Percentiles rank a stretch among this genome's conserved stretches.
phyloP scores from a whole-genome alignment of 1,139 yeast species.

The Protomyces arabidopsidicola region DNA sequence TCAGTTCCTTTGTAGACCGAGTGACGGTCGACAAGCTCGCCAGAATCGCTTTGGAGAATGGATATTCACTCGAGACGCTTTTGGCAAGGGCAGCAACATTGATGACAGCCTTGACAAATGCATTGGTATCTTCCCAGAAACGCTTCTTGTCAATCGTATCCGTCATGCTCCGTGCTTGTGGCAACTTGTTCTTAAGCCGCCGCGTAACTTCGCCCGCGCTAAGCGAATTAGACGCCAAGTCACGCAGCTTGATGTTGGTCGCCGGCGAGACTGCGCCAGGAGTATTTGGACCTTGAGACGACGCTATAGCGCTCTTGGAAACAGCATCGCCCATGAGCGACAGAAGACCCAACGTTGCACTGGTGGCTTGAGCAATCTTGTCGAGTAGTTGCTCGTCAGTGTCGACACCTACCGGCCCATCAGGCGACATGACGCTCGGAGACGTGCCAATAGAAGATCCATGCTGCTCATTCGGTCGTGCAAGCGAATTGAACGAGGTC shows the following conservation, averaged over 20 bases:
- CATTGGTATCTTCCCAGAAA: slow-evolving; percentile 83
- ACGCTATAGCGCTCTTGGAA: slow-evolving; percentile 61
- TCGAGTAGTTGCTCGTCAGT: slow-evolving; percentile 73
- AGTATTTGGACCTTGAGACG: slow-evolving; percentile 39
- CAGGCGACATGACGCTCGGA: slow-evolving; percentile 28
- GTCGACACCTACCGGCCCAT: slow-evolving; percentile 45
- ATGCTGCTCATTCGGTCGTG: not conserved
- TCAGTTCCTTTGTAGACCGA: slow-evolving; percentile 30
- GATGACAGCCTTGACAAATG: slow-evolving; percentile 56
- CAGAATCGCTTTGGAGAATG: slow-evolving; percentile 29
- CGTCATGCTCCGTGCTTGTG: slow-evolving; percentile 47
- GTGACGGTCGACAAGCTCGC: slow-evolving; percentile 31
- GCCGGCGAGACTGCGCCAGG: slow-evolving; percentile 40
- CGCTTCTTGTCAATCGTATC: slow-evolving; percentile 53
- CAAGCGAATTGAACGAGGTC: not conserved
- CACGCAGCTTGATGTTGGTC: slow-evolving; percentile 65
- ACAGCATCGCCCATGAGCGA: slow-evolving; percentile 74
- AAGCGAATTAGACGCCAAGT: slow-evolving; percentile 71
- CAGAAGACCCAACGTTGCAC: slow-evolving; percentile 74
- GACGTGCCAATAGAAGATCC: not conserved
- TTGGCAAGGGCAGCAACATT: slow-evolving; percentile 30
- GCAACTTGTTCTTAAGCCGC: slow-evolving; percentile 55
- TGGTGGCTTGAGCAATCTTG: slow-evolving; percentile 67
- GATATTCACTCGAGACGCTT: slow-evolving; percentile 28
- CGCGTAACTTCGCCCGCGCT: slow-evolving; percentile 76